Base-by-base conservation (phyloP, 495 filamentous ascomycete species). In the Pyrenula massariospora region DNA sequence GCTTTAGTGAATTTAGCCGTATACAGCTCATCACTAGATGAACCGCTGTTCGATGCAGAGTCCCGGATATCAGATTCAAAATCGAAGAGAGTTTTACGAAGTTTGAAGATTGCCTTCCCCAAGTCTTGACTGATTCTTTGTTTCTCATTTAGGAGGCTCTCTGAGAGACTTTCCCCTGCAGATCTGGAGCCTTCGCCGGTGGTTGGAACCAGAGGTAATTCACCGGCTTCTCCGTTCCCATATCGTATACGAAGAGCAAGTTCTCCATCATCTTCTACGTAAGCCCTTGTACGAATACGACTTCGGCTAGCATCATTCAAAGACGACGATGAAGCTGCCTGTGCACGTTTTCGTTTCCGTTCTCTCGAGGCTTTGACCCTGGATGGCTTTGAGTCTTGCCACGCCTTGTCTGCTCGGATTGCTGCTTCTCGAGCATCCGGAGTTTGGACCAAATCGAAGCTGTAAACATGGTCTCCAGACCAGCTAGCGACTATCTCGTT, bases 401-500 rank as follows among this genome's bases (percentile, higher is more conserved):
- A 2, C 23, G 5, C 8, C 48, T 62, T 48, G 22, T 54, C 63
- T 52, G 61, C 62, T 21, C 57, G 56, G 0, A 57, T 25, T 10
- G 59, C 58, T 11, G 57, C 59, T 15, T 58, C 53, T 57, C 68
- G 65, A 25, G 79, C 78, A 69, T 85, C 81, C 1, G 82, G 77
- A 63, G 76, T 83, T n/a, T 73, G 73, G 31, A 85, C 68, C 15
- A 89, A 68, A 63, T 89, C 82, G 59, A 89, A 89, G 62, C 81
- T 82, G 66, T 89, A 89, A 58, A 89, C 84, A 54, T 81, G 78
- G 57, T 88, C 83, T 12, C 85, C 85, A 36, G 84, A 87, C 86
- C 86, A 89, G 62, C 85, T 88, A 23, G 81, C 86, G 2, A 89
- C 71, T 63, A 89, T 76, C 57, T 89, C 84, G 56, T 88, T 83